These are phyloP conservation scores for Balansia obtecta DNA, from an alignment of 2,329 filamentous ascomycete species.

Conservation along the genomic window DNA sequence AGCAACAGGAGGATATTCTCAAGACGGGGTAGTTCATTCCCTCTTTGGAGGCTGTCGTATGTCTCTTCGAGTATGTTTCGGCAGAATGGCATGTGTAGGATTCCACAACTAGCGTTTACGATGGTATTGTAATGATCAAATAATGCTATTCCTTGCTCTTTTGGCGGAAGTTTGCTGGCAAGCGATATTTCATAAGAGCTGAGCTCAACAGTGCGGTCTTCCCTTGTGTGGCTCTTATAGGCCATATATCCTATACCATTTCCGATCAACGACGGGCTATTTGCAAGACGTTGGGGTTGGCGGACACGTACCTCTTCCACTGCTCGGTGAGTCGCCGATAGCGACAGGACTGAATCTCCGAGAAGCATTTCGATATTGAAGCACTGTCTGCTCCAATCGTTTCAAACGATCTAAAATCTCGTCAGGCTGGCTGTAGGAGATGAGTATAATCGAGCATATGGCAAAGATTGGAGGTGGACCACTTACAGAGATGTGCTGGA, in stretches of 20 bases:
- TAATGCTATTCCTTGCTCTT: not conserved
- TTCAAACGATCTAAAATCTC: slow-evolving; percentile 4
- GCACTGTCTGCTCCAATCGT: slow-evolving; percentile 4
- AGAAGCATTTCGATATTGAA: not conserved
- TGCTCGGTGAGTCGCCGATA: no score
- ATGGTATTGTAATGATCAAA: slow-evolving; percentile 3
- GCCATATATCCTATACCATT: not conserved
- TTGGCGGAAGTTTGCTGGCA: not conserved
- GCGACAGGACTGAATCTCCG: not conserved
- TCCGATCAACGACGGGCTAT: no score
- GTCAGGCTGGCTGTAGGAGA: slow-evolving; percentile 7
- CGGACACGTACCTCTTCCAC: not conserved
- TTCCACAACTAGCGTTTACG: slow-evolving; percentile 3
- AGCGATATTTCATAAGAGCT: not conserved
- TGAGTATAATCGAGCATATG: not conserved
- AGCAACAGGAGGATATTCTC: slow-evolving; percentile 2
- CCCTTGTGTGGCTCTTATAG: not conserved
- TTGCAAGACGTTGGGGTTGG: no score
- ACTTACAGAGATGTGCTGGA: no score
- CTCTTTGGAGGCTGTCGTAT: not conserved
- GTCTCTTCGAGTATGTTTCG: slow-evolving; percentile 1
- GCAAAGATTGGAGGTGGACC: no score
- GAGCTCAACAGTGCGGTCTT: no score
- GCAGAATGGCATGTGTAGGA: slow-evolving; percentile 5
- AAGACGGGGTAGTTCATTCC: not conserved